Base-by-base conservation (phyloP, 2,329 filamentous ascomycete species). In the Plectosphaerella cucumerina region DNA sequence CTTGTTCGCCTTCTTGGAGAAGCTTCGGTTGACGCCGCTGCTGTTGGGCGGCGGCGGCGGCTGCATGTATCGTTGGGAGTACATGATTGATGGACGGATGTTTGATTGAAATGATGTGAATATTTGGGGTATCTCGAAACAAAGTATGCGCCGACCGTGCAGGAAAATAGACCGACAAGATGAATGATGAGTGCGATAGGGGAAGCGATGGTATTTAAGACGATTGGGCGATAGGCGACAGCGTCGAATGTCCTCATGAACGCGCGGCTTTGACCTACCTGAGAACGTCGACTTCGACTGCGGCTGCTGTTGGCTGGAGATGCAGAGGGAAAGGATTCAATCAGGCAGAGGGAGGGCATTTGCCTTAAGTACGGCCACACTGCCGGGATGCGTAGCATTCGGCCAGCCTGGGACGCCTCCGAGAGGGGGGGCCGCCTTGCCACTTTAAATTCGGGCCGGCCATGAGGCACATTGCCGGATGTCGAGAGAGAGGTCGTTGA, bases 1-100 rank as follows among this genome's bases (percentile, higher is more conserved):
- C 57, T 77, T 80, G 58, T 66, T 71, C 21, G 60, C 59, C 55
- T 78, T 79, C 56, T 78, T 81, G 48, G 77, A 76, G 52, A 79
- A 80, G 66, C 75, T 81, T 66, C 70, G 76, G 69, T 59, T 75
- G 39, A 42, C 17, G 39, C 39, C 18, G 46, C 46, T 48, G 47
- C 35, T 48, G 22, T 22, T 42, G 14, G 47, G 69, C 20, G 70
- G 69, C 33, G 64, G 78, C 73, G 47, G 69, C 20, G 70, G 69
- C 33, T 64, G 62, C 37, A 78, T 73, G 47, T 70, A 68, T 53
- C 72, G 71, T 62, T 71, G 34, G n/a, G 22, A 43, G 15, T 34
- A 44, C 45, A 46, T 48, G 33, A 42, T 39, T 11, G 18, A 33
- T 14, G 1, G 12, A n/a, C 4, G 8, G 39, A 20, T 42, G 17